Percentiles rank a stretch among this genome's conserved stretches.
These are phyloP conservation scores for Fusarium irregulare DNA, from an alignment of 2,329 filamentous ascomycete genomes.

Conservation along the genomic window DNA sequence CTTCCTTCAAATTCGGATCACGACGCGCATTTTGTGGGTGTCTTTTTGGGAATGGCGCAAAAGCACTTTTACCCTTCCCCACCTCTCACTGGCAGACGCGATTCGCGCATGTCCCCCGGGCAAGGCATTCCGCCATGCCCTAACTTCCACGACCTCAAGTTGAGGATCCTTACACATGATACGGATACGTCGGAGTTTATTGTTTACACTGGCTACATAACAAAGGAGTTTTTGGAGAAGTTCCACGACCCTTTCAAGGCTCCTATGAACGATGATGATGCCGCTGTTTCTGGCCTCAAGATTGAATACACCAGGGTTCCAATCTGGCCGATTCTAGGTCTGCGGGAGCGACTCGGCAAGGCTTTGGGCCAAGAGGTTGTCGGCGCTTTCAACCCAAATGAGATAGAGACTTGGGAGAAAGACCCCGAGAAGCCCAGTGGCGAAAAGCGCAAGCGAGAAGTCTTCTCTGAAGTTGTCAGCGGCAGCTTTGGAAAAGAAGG, in stretches of 20 bases:
- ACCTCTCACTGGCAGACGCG: conserved; percentile 34
- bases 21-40: conserved; percentile 64
- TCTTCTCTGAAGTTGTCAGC: conserved; percentile 54
- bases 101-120: conserved; percentile 44
- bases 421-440: conserved; percentile 50
- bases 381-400: conserved; percentile 53
- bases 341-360: conserved; percentile 65
- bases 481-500: conserved; percentile 55
- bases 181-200: conserved; percentile 62
- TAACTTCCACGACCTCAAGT: conserved; percentile 60
- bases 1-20: conserved; percentile 61
- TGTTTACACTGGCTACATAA: conserved; percentile 64
- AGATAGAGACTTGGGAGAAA: conserved; percentile 60
- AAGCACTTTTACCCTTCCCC: conserved; percentile 59
- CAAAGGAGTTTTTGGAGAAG: conserved; percentile 60
- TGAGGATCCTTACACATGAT: conserved; percentile 64
- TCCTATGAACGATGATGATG: conserved; percentile 44
- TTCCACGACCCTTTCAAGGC: conserved; percentile 62
- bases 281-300: conserved; percentile 52
- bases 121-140: conserved; percentile 42
- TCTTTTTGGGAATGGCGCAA: conserved; percentile 69
- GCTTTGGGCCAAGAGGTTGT: conserved; percentile 64
- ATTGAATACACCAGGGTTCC: conserved; percentile 63
- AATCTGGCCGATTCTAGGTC: conserved; percentile 65
- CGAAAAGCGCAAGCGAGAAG: conserved; percentile 52